phyloP scores from a whole-genome alignment of 2,329 filamentous ascomycete genomes.

The Epichloe aotearoae region DNA sequence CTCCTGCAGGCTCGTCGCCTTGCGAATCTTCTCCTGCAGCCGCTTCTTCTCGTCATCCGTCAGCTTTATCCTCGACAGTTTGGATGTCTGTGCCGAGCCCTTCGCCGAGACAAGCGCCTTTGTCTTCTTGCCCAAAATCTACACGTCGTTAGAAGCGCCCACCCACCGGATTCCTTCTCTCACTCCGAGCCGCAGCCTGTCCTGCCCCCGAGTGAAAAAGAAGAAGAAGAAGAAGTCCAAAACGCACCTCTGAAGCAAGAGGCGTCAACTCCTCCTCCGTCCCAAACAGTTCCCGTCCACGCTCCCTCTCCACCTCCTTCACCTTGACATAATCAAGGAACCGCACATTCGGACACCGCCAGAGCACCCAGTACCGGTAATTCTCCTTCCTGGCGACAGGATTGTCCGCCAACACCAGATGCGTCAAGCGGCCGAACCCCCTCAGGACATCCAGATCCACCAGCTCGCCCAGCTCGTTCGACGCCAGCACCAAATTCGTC shows the following conservation, averaged over 20 bases:
- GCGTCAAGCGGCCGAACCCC: constrained; percentile 57
- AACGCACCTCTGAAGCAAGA: constrained; percentile 54
- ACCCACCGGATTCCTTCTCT: too few species aligned
- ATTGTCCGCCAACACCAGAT: constrained; percentile 74
- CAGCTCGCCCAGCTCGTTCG: constrained; percentile 72
- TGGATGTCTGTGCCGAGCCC: constrained; percentile 34
- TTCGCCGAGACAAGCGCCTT: constrained; percentile 47
- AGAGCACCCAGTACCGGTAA: constrained; percentile 86
- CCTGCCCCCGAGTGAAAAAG: not conserved
- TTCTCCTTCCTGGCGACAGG: constrained; percentile 89
- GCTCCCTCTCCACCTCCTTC: constrained; percentile 67
- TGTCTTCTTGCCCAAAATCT: constrained; percentile 78
- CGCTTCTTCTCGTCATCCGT: constrained; percentile 80
- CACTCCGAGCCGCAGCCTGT: too few species aligned
- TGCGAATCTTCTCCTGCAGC: constrained; percentile 75
- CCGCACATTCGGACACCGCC: constrained; percentile 69
- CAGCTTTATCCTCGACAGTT: constrained; percentile 66
- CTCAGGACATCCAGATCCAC: constrained; percentile 75
- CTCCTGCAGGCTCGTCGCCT: constrained; percentile 79
- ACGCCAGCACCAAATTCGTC: constrained; percentile 65
- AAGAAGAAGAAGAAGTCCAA: not conserved
- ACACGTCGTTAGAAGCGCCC: constrained; percentile 2
- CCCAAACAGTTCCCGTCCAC: constrained; percentile 73
- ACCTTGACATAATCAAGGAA: constrained; percentile 93
- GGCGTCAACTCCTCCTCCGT: constrained; percentile 64